These are phyloP conservation scores for Stemphylium vesicarium DNA, from an alignment of 2,329 filamentous ascomycete genomes.

Conservation along the genomic window DNA sequence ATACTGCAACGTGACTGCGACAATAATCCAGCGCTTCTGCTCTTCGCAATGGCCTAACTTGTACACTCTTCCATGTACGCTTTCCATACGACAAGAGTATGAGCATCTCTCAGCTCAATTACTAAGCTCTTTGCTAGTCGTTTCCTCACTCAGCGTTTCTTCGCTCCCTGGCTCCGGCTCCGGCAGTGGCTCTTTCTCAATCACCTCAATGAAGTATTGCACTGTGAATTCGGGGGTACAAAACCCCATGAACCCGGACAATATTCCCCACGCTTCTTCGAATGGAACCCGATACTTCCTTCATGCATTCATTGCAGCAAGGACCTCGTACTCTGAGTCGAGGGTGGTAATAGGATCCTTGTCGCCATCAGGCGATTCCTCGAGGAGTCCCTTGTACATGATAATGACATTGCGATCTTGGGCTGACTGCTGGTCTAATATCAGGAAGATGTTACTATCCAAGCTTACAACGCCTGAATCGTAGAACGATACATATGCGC, in stretches of 20 bases:
- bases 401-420: constrained; percentile 11
- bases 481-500: not conserved
- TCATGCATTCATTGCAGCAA: not conserved
- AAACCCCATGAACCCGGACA: not conserved
- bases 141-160: not conserved
- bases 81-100: too few relatives aligned
- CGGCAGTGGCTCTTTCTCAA: not conserved
- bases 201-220: not conserved
- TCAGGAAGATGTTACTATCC: constrained; percentile 1
- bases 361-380: not conserved
- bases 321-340: not conserved
- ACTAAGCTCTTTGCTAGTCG: not conserved
- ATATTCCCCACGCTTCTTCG: not conserved
- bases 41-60: too few relatives aligned
- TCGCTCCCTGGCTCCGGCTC: not conserved
- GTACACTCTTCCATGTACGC: too few relatives aligned
- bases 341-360: not conserved
- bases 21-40: too few relatives aligned
- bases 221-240: not conserved
- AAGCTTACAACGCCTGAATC: not conserved
- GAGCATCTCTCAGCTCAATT: not conserved
- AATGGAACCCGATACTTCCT: not conserved
- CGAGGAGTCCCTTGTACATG: not conserved
- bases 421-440: constrained; percentile 11
- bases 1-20: too few relatives aligned